Evolutionary conservation across 106 monocot species (phyloP).

Genomic region (Acorus calamus): DNA sequence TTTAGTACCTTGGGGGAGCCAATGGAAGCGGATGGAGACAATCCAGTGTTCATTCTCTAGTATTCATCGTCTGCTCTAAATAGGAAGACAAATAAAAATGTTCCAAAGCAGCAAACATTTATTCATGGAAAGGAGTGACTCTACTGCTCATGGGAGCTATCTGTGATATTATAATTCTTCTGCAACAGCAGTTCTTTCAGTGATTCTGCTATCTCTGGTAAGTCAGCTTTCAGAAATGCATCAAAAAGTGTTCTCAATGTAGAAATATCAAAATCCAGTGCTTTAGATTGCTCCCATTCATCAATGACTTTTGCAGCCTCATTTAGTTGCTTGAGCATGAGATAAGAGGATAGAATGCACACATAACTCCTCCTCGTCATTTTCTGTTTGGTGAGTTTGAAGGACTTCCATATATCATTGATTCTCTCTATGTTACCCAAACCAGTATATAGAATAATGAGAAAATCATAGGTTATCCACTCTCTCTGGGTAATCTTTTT

Average conservation of each 20-base stretch:
- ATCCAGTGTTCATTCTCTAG: no score
- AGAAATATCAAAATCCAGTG: constrained; percentile 37
- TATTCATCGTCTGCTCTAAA: no score
- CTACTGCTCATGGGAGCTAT: neutral
- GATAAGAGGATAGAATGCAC: constrained; percentile 59
- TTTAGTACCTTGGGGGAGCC: no score
- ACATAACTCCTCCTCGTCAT: constrained; percentile 73
- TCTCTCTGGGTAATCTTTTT: constrained; percentile 44
- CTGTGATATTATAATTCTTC: constrained; percentile 24
- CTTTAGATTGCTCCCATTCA: constrained; percentile 64
- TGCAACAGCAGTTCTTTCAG: constrained; percentile 42
- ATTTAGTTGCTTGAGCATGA: constrained; percentile 45
- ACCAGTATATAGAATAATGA: constrained; percentile 61
- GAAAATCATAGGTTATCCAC: constrained; percentile 89
- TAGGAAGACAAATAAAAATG: no score
- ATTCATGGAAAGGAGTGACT: no score
- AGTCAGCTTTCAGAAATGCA: constrained; percentile 40
- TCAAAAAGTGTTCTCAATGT: constrained; percentile 45
- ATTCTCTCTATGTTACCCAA: constrained; percentile 60
- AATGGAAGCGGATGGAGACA: no score
- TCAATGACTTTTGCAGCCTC: constrained; percentile 74
- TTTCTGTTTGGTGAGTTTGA: constrained; percentile 50
- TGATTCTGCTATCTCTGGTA: constrained; percentile 29
- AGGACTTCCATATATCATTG: constrained; percentile 78
- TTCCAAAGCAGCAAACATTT: neutral